Conservation (phyloP, 2,329 filamentous ascomycete genomes). For the Setomelanomma holmii region DNA sequence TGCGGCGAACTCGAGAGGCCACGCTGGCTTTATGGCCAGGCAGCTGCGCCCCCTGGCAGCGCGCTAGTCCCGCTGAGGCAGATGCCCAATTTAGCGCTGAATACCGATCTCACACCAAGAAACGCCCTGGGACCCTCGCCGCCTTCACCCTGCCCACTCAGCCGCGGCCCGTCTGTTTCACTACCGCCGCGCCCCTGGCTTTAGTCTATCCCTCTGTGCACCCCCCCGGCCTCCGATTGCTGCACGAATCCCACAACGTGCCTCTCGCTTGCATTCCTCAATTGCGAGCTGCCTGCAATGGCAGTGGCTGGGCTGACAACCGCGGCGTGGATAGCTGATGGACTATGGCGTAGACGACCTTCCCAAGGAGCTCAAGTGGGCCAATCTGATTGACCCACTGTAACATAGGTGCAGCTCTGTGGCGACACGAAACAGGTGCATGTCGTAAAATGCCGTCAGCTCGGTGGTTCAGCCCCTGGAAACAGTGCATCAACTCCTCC, state of each 20-base stretch:
- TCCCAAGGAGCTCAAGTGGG: slow-evolving; percentile 16
- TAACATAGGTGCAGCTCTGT: slow-evolving; percentile 33
- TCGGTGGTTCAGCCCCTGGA: slow-evolving; percentile 23
- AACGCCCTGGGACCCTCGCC: slow-evolving; percentile 11
- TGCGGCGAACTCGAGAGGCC: slow-evolving; percentile 39
- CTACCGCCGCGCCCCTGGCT: slow-evolving; percentile 18
- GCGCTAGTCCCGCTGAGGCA: slow-evolving; percentile 18
- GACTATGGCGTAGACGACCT: not conserved
- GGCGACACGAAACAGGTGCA: slow-evolving; percentile 38
- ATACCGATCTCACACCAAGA: slow-evolving; percentile 6
- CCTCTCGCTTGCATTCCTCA: slow-evolving; percentile 14
- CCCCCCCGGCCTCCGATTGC: slow-evolving; percentile 1
- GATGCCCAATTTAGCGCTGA: slow-evolving; percentile 19
- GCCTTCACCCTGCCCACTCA: slow-evolving; percentile 27
- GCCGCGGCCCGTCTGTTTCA: slow-evolving; percentile 39
- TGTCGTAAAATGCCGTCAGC: slow-evolving; percentile 41
- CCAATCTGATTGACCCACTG: slow-evolving; percentile 27
- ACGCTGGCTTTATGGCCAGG: slow-evolving; percentile 45
- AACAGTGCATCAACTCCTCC: slow-evolving; percentile 17
- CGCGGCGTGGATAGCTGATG: not conserved
- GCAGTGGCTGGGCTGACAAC: not conserved
- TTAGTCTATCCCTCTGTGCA: not conserved
- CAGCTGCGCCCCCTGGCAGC: slow-evolving; percentile 26
- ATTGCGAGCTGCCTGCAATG: not conserved
- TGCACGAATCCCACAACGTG: slow-evolving; percentile 16